Conservation (phyloP, 2,329 filamentous ascomycete species). For the Fusarium liriodendri region DNA sequence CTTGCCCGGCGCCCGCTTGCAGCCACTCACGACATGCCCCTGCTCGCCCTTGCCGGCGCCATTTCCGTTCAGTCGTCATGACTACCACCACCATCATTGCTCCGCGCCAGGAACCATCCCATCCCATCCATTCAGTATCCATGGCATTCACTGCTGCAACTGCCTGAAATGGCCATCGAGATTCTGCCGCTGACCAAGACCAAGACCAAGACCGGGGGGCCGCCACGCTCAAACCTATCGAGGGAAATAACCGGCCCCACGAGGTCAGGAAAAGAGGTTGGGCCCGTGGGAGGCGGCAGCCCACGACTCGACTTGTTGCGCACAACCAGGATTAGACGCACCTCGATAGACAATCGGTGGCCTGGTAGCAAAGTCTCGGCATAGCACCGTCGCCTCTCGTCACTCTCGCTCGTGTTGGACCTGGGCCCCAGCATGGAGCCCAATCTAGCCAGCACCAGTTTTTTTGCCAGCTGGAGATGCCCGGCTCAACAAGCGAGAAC, state of each 20-base stretch:
- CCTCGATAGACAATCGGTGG: slow-evolving; percentile 24
- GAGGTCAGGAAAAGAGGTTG: slow-evolving; percentile 16
- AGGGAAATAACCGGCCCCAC: slow-evolving; percentile 11
- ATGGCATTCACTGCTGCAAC: slow-evolving; percentile 1
- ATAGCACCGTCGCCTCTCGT: slow-evolving; percentile 20
- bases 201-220: not conserved
- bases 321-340: slow-evolving; percentile 10
- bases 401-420: slow-evolving; percentile 18
- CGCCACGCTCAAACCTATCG: not conserved
- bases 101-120: slow-evolving; percentile 17
- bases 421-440: not conserved
- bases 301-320: slow-evolving; percentile 26
- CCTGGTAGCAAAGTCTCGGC: slow-evolving; percentile 26
- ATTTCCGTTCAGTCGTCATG: slow-evolving; percentile 37
- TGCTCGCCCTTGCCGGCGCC: slow-evolving; percentile 33
- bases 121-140: not conserved
- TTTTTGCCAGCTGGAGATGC: slow-evolving; percentile 11
- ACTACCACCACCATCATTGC: slow-evolving; percentile 39
- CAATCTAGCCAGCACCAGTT: slow-evolving; percentile 12
- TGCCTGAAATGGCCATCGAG: slow-evolving; percentile 6
- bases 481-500: slow-evolving; percentile 22
- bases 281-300: slow-evolving; percentile 19
- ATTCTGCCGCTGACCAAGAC: not conserved
- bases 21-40: slow-evolving; percentile 31
- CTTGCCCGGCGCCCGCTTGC: slow-evolving; percentile 31